phyloP scores from a whole-genome alignment of 148 eudicot species.

The Cornus kousa region DNA sequence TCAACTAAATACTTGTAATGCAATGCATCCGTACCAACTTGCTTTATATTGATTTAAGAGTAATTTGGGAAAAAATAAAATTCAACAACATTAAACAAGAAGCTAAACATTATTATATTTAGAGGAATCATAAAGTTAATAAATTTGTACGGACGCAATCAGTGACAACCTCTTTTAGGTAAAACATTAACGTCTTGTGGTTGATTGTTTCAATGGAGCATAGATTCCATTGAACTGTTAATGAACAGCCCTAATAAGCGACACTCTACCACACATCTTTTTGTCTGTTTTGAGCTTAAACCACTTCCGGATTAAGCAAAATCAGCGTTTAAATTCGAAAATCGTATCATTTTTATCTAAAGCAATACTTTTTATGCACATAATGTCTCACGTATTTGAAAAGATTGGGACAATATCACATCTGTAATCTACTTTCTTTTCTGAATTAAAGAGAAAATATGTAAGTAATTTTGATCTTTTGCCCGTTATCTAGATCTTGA shows the following conservation, averaged over 20 bases:
- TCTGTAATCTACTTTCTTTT: background rate
- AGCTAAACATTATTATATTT: background rate
- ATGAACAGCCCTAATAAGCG: background rate
- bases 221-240: slow-evolving; percentile 3
- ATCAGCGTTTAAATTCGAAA: background rate
- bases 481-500: background rate
- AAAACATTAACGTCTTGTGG: background rate
- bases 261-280: background rate
- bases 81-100: background rate
- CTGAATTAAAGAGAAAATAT: background rate
- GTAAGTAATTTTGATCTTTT: background rate
- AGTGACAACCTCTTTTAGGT: background rate
- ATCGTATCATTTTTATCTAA: background rate
- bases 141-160: background rate
- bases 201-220: background rate
- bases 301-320: background rate
- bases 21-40: background rate
- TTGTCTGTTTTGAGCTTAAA: background rate
- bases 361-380: background rate
- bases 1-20: no score
- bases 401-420: background rate
- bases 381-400: background rate
- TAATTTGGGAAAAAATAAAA: no score
- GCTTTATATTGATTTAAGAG: background rate
- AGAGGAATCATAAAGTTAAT: background rate